Evolutionary conservation across 352 stramenopile species (phyloP), one percentile per base, ranked within the genome.

Genomic region (Blastocystis sp.): DNA sequence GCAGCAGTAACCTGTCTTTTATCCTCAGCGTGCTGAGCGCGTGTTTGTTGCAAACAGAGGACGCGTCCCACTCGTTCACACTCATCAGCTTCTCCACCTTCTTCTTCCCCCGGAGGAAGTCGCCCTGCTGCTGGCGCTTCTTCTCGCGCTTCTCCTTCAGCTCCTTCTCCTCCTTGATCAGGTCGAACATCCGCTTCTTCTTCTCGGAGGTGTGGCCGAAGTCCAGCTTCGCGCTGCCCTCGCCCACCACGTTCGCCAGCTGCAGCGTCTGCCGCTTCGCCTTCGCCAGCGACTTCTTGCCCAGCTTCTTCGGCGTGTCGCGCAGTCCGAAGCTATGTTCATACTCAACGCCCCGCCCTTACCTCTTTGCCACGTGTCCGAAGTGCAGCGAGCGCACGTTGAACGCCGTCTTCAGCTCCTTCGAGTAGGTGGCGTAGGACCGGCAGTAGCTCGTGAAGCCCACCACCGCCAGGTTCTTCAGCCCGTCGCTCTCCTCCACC

Each of bases 351-450:
- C 21, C 41, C 14, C 53, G 11, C 28, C 70, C 94, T 89, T 97
- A 98, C 88, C 93, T 95, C 88, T 96, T 95, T 59, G 95, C 94
- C 70, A 97, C 93, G 89, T 98, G 95, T 52, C 95, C 95, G 59
- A 98, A 94, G 89, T 98, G 95, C 48, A 98, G 91, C 14, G 91
- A 93, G 45, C 94, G 93, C 43, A 97, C 92, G 88, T 97, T 93
- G 90, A 98, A 97, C 70, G 97, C 95, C 66, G 91, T 90, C 89
- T 94, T 93, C 65, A 92, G 95, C 88, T 97, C 94, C 67, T 92
- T 94, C 70, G 92, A 92, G 90, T 96, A 94, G 10, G 94, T 96
- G 23, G 94, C 93, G 89, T 98, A 98, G 89, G 94, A 95, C 52
- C 94, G 92, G 67, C 97, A 92, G 77, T 96, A 96, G 67, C 93